A percentile compares a stretch with the other conserved stretches of the same genome.
These are phyloP conservation scores for Candida xiaguanensis DNA, from an alignment of 805 yeast genomes.

Conservation along the genomic window DNA sequence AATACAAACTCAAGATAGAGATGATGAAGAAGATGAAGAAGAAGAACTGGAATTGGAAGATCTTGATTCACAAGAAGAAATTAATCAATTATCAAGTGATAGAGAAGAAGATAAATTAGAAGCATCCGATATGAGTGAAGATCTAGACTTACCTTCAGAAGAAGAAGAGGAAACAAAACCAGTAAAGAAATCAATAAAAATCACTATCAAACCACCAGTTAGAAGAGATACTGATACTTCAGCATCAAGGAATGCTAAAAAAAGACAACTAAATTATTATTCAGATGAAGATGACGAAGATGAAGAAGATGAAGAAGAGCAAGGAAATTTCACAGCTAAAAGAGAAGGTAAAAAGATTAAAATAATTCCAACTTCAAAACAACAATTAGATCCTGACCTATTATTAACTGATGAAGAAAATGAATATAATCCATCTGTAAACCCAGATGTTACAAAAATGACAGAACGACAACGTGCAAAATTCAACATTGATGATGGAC, in stretches of 20 bases:
- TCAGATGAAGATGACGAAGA: slow-evolving; percentile 22
- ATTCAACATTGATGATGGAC: slow-evolving; percentile 19
- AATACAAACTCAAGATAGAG: slow-evolving; percentile 1
- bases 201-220: slow-evolving; percentile 10
- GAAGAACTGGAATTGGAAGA: slow-evolving; percentile 15
- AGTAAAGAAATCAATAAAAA: slow-evolving; percentile 5
- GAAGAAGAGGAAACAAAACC: slow-evolving; percentile 15
- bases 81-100: slow-evolving; percentile 17
- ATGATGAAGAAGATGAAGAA: slow-evolving; percentile 9
- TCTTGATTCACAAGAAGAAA: slow-evolving; percentile 17
- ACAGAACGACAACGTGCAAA: slow-evolving; percentile 56
- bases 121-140: slow-evolving; percentile 36
- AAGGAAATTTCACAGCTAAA: neutral
- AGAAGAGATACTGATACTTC: slow-evolving; percentile 3
- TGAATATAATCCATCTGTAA: slow-evolving; percentile 39
- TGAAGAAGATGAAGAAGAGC: slow-evolving; percentile 10
- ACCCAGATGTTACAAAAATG: slow-evolving; percentile 45
- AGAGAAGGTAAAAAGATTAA: slow-evolving; percentile 5
- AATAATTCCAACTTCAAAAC: slow-evolving; percentile 20
- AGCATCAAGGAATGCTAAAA: slow-evolving; percentile 25
- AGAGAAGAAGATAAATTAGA: slow-evolving; percentile 21
- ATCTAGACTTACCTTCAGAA: slow-evolving; percentile 30
- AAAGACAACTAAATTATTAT: slow-evolving; percentile 35
- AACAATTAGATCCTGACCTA: slow-evolving; percentile 33
- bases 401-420: slow-evolving; percentile 40